phyloP scores from a whole-genome alignment of 2,329 filamentous ascomycete species.

The Hymenoscyphus fructigenus region DNA sequence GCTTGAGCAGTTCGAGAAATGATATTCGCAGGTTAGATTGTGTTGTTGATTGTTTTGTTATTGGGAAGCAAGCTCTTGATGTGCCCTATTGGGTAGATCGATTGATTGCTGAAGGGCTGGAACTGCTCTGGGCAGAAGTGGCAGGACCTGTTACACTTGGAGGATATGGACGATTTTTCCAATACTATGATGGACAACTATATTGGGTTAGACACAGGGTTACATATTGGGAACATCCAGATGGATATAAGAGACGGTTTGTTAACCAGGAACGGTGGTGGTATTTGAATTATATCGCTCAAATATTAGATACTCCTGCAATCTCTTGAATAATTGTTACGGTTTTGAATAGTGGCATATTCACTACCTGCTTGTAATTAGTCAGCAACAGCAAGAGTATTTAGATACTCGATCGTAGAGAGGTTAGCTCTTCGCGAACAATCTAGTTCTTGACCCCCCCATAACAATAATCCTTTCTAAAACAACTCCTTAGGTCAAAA shows the following conservation, averaged over 20 bases:
- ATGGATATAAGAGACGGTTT: neutral
- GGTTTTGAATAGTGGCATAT: no score
- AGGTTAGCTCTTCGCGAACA: no score
- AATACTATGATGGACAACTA: neutral
- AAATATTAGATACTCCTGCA: neutral
- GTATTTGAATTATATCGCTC: neutral
- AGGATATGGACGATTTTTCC: neutral
- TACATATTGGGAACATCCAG: neutral
- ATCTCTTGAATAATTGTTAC: no score
- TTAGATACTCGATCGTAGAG: no score
- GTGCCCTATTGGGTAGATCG: neutral
- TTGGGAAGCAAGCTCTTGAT: neutral
- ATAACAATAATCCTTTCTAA: no score
- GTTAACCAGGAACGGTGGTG: neutral
- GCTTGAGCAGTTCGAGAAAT: no score
- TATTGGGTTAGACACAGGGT: neutral
- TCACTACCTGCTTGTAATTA: no score
- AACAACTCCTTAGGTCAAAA: no score
- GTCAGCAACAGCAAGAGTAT: no score
- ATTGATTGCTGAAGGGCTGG: neutral
- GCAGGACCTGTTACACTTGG: neutral
- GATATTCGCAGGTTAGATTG: neutral
- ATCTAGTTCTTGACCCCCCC: no score
- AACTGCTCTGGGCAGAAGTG: neutral
- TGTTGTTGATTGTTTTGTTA: neutral